phyloP scores from a whole-genome alignment of 2,329 filamentous ascomycete genomes.

The Arthrobotrys sinensis region DNA sequence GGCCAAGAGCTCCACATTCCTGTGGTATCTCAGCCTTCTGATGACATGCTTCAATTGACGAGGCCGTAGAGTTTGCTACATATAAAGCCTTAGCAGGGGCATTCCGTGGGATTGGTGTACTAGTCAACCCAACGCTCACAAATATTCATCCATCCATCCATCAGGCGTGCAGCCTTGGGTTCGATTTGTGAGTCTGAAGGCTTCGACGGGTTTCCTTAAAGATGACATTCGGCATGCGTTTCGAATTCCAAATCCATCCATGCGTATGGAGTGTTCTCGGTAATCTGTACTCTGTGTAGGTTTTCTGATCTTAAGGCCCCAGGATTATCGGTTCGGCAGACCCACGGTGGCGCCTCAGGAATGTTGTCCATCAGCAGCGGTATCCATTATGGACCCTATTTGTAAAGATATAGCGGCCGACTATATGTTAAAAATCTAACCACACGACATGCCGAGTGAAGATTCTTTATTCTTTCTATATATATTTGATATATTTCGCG shows the following conservation, averaged over 20 bases:
- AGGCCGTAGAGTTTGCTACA: conserved; percentile 10
- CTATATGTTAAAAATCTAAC: neutral
- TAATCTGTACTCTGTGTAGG: too few species aligned
- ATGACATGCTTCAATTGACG: neutral
- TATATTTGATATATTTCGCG: neutral
- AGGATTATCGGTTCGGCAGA: neutral
- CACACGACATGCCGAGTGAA: conserved; percentile 23
- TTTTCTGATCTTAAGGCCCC: too few species aligned
- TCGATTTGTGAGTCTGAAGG: too few species aligned
- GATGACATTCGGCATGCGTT: too few species aligned
- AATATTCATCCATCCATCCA: neutral
- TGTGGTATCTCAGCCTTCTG: conserved; percentile 8
- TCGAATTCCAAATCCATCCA: too few species aligned
- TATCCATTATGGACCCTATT: neutral
- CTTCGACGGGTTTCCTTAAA: too few species aligned
- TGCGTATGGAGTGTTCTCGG: too few species aligned
- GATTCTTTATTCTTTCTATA: neutral
- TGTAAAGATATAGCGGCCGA: neutral
- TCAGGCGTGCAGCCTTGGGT: too few species aligned
- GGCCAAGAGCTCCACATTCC: conserved; percentile 10
- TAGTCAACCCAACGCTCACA: neutral
- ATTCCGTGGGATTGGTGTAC: neutral
- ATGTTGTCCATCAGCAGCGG: neutral
- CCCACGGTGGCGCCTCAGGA: neutral
- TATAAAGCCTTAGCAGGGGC: neutral